Percentiles rank a stretch among this genome's conserved stretches.
These are phyloP conservation scores for Colletotrichum truncatum DNA, from an alignment of 2,329 filamentous ascomycete genomes.

Conservation along the genomic window DNA sequence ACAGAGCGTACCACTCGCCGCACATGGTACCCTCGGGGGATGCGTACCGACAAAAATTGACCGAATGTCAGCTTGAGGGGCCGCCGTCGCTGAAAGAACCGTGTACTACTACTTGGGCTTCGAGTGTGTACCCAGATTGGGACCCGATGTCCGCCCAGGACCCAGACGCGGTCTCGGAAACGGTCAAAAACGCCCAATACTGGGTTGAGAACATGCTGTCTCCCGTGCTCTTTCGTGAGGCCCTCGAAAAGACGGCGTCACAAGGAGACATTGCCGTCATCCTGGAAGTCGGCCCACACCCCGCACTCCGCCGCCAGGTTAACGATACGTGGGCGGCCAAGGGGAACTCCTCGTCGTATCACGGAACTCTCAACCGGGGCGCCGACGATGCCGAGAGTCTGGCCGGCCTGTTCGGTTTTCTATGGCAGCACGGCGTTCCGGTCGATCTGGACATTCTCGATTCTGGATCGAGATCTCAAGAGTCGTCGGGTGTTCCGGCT, in stretches of 20 bases:
- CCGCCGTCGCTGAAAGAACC: conserved; percentile 40
- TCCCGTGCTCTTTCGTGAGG: conserved; percentile 37
- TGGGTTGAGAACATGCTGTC: conserved; percentile 40
- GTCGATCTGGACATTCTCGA: neutral
- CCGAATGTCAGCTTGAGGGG: conserved; percentile 28
- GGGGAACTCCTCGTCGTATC: conserved; percentile 35
- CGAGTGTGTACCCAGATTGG: conserved; percentile 17
- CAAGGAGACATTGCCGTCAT: neutral
- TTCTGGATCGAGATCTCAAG: neutral
- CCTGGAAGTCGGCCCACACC: conserved; percentile 45
- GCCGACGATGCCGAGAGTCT: conserved; percentile 30
- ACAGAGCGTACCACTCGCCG: conserved; percentile 41
- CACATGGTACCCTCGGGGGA: conserved; percentile 32
- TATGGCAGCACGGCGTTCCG: conserved; percentile 32
- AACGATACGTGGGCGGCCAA: conserved; percentile 35
- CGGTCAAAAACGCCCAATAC: conserved; percentile 29
- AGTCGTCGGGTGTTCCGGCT: neutral
- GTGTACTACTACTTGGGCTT: neutral
- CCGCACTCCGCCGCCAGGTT: conserved; percentile 49
- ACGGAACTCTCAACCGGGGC: conserved; percentile 33
- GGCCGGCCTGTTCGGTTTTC: conserved; percentile 31
- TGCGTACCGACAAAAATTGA: neutral
- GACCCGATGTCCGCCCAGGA: neutral
- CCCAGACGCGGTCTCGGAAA: neutral
- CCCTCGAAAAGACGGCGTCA: conserved; percentile 23